Conservation (phyloP, 192 early-diverging fungal species). For the Spizellomyces punctatus region DNA sequence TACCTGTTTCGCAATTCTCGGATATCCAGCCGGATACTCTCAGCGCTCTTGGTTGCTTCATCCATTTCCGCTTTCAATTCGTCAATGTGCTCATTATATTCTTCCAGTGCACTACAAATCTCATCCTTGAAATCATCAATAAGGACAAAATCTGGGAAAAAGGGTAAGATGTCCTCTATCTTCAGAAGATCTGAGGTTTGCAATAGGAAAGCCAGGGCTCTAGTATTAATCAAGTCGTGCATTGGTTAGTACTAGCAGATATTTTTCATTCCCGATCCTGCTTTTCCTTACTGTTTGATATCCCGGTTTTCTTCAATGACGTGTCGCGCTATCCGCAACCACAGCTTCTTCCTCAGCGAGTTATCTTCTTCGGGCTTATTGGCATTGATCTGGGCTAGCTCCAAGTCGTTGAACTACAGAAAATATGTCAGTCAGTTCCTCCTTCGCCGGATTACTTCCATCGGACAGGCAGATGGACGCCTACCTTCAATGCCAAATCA, state of each 20-base stretch:
- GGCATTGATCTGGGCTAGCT: slow-evolving; percentile 88
- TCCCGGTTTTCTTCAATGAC: slow-evolving; percentile 83
- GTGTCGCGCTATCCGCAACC: slow-evolving; percentile 93
- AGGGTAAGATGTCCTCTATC: slow-evolving; percentile 94
- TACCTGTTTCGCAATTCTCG: slow-evolving; percentile 79
- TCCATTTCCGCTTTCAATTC: slow-evolving; percentile 92
- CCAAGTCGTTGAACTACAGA: slow-evolving; percentile 76
- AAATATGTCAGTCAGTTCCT: not conserved
- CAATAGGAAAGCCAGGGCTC: slow-evolving; percentile 81
- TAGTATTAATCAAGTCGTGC: slow-evolving; percentile 21
- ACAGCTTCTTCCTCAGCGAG: slow-evolving; percentile 80
- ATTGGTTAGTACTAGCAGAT: not conserved
- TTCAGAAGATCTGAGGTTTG: slow-evolving; percentile 76
- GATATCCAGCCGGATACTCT: slow-evolving; percentile 92
- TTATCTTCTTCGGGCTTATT: slow-evolving; percentile 90
- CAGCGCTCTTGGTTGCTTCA: slow-evolving; percentile 88
- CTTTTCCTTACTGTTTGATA: slow-evolving; percentile 74
- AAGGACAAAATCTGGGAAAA: slow-evolving; percentile 95
- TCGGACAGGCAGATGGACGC: too few relatives aligned
- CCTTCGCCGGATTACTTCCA: slow-evolving; percentile 45
- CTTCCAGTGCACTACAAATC: slow-evolving; percentile 85
- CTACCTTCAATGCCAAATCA: slow-evolving; percentile 68
- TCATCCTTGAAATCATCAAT: slow-evolving; percentile 99
- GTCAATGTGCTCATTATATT: slow-evolving; percentile 90
- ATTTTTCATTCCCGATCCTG: slow-evolving; percentile 75